phyloP scores from a whole-genome alignment of 768 basidiomycete species.

The Panaeolus papilionaceus region DNA sequence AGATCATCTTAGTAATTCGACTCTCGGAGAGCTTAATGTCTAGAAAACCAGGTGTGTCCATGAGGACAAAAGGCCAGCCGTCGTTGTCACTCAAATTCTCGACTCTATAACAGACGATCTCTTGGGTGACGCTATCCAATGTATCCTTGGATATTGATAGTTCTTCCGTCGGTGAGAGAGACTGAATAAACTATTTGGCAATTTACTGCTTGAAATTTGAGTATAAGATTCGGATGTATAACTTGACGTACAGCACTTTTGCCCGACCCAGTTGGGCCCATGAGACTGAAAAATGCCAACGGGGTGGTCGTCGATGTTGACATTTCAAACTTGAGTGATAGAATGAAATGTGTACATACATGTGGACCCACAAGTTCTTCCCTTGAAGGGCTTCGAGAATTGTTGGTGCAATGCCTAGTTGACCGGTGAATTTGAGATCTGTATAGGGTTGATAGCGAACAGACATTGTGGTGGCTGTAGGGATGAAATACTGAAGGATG shows the following conservation, averaged over 20 bases:
- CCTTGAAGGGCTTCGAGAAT: background rate
- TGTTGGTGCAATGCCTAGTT: background rate
- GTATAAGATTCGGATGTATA: no score
- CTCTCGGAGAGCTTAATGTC: background rate
- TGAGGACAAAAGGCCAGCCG: background rate
- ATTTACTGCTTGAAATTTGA: background rate
- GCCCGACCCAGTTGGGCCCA: background rate
- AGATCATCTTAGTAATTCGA: background rate
- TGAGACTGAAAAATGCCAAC: background rate
- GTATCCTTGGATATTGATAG: background rate
- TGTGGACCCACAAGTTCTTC: background rate
- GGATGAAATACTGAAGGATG: no score
- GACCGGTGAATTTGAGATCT: background rate
- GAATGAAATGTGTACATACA: background rate
- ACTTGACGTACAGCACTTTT: background rate
- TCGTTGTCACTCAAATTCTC: background rate
- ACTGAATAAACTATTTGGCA: background rate
- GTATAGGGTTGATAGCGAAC: no score
- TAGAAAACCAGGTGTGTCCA: background rate
- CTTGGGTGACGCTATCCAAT: background rate
- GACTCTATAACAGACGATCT: background rate
- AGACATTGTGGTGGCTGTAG: no score
- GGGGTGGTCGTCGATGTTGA: no score
- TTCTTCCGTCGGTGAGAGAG: background rate
- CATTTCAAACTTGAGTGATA: no score